Base-by-base conservation (phyloP, 441 rosid species). In the Cnidoscolus chayamansa region DNA sequence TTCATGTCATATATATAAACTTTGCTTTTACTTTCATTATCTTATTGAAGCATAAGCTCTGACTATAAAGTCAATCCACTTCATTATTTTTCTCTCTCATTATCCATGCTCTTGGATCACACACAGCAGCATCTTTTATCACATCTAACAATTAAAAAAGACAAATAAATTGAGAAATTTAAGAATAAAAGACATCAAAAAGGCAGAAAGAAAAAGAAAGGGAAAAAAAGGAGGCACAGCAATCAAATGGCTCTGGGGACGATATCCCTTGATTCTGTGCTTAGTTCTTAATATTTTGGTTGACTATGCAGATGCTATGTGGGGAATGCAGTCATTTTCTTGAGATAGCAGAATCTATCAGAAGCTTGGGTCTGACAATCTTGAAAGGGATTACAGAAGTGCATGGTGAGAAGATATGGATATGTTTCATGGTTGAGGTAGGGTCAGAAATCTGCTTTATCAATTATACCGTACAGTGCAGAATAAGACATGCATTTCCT, bases 301-400 rank as follows among this genome's bases (percentile, higher is more conserved):
- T 63, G 74, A 78, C 11, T 70, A 19, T 82, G 82, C 96, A 94
- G 99, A 88, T 94, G 92, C 67, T 89, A 79, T 94, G 98, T 63
- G 97, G 90, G 81, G 97, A 94, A 79, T 87, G 97, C 81, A 83
- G 94, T 81, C 91, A 87, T 86, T 90, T 94, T 82, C 97, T 94
- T 67, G 97, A 92, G 86, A 94, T 94, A 80, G 91, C 97, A 71
- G 96, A 94, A 72, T 93, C 91, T 61, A 89, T 94, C 74, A 86
- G 84, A 82, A 85, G 93, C 78, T 82, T 92, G 81, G 99, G 92
- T 69, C 83, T 94, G 71, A 81, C 92, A 51, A 90, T 94, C 78
- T 77, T 94, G 77, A 94, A 94, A 86, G 99, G 99, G 73, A 76
- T 88, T 66, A 92, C 94, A 4, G 91, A 92, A 87, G 78, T 86